Base-by-base conservation (phyloP, 2,329 filamentous ascomycete genomes). In the Magnaporthiopsis poae region DNA sequence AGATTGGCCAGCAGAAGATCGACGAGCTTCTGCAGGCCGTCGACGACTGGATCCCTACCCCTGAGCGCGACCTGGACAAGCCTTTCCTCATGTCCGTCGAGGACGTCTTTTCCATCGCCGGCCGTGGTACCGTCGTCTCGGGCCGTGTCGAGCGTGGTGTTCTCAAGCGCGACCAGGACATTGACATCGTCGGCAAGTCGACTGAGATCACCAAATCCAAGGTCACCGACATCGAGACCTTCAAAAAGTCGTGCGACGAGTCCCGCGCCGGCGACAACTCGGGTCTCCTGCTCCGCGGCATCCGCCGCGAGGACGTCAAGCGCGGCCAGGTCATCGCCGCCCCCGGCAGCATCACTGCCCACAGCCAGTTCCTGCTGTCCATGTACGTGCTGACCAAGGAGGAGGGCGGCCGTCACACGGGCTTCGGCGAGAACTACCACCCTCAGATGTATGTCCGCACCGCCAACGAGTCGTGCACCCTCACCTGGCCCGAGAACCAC, bases 31-130 rank as follows among this genome's bases (percentile, higher is more conserved):
- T 99, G 75, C 81, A 88, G 70, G 91, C 92, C 67, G 92, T 99
- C 69, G 95, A 99, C 79, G 83, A 84, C 69, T 99, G 95, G 94
- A 99, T 99, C 76, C 95, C 95, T 69, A 97, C 93, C 60, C 95
- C 96, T 67, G 80, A 90, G 81, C 94, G 95, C 82, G 91, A 96
- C 77, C 86, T 94, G 73, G 94, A 98, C 76, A 98, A 98, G 87
- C 95, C 95, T 70, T 99, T 99, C 89, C 85, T 99, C 77, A 97
- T 99, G 93, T 95, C 94, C 69, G 87, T 99, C 69, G 95, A 99
- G 84, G 90, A 94, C 77, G 89, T 92, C 73, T 94, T 94, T 83
- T 93, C 90, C 71, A 94, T 95, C 71, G 84, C 90, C 67, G 95
- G 95, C 68, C 94, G 95, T 86, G 95, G 95, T 79, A 99, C 95